These are phyloP conservation scores for Leccinum obscurum DNA, from an alignment of 768 basidiomycete species.

Conservation along the genomic window DNA sequence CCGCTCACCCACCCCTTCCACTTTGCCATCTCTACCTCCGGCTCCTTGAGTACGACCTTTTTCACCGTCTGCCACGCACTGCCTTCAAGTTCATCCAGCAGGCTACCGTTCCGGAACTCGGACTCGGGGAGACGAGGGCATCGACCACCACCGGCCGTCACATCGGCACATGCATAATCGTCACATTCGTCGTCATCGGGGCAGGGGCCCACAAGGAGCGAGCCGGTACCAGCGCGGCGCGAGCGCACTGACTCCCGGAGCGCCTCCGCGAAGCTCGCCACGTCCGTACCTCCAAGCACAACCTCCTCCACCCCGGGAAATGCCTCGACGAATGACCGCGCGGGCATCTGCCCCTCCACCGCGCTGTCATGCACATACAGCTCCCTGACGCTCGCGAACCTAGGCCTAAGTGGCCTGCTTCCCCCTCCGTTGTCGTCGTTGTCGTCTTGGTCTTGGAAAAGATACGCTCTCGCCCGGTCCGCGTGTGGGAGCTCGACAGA, in stretches of 20 bases:
- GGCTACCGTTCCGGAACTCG: neutral
- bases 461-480: slow-evolving; percentile 10
- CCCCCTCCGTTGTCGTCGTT: neutral
- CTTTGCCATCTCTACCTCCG: slow-evolving; percentile 3
- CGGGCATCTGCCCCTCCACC: slow-evolving; percentile 10
- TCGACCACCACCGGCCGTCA: neutral
- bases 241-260: slow-evolving; percentile 11
- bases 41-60: slow-evolving; percentile 11
- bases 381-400: slow-evolving; percentile 12
- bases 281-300: slow-evolving; percentile 15
- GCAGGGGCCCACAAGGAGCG: neutral
- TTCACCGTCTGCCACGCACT: slow-evolving; percentile 12
- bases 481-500: slow-evolving; percentile 1
- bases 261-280: slow-evolving; percentile 12
- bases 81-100: neutral
- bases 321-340: slow-evolving; percentile 17
- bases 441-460: slow-evolving; percentile 2
- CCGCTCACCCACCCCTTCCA: slow-evolving; percentile 20
- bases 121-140: neutral
- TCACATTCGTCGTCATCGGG: neutral
- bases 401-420: slow-evolving; percentile 1
- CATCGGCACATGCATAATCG: neutral
- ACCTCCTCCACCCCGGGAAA: slow-evolving; percentile 20
- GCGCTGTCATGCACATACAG: slow-evolving; percentile 17
- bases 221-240: neutral